Evolutionary conservation across 148 eudicot genomes (phyloP).

Genomic region (Persicaria maculosa): DNA sequence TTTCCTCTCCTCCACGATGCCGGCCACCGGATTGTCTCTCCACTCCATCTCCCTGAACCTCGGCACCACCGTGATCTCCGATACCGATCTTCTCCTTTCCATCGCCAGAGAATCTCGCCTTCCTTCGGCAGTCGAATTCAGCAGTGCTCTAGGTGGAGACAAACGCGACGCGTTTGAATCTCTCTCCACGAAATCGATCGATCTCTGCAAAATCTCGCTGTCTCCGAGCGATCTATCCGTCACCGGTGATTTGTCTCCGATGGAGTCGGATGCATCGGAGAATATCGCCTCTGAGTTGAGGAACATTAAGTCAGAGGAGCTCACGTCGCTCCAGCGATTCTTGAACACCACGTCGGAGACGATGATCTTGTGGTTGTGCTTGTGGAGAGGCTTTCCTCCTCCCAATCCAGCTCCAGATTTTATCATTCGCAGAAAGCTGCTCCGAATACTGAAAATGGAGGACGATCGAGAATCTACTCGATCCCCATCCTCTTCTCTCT

Average conservation of each 20-base stretch:
- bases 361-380: slow-evolving; percentile 53
- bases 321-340: slow-evolving; percentile 71
- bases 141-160: background rate
- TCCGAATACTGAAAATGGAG: slow-evolving; percentile 31
- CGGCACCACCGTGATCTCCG: slow-evolving; percentile 53
- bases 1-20: background rate
- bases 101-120: slow-evolving; percentile 15
- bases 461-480: slow-evolving; percentile 17
- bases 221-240: background rate
- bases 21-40: background rate
- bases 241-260: background rate
- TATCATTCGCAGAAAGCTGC: slow-evolving; percentile 33
- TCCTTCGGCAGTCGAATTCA: background rate
- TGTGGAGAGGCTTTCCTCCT: slow-evolving; percentile 25
- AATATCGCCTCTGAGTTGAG: slow-evolving; percentile 60
- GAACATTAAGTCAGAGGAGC: slow-evolving; percentile 59
- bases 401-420: slow-evolving; percentile 10
- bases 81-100: slow-evolving; percentile 48
- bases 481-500: slow-evolving; percentile 35
- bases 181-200: slow-evolving; percentile 20
- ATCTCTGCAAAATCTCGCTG: slow-evolving; percentile 1
- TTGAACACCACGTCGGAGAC: slow-evolving; percentile 48
- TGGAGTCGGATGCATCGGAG: slow-evolving; percentile 25
- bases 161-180: background rate
- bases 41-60: slow-evolving; percentile 33